Conservation (phyloP, 805 yeast genomes). For the Hemisphaericaspora nanyangensis region DNA sequence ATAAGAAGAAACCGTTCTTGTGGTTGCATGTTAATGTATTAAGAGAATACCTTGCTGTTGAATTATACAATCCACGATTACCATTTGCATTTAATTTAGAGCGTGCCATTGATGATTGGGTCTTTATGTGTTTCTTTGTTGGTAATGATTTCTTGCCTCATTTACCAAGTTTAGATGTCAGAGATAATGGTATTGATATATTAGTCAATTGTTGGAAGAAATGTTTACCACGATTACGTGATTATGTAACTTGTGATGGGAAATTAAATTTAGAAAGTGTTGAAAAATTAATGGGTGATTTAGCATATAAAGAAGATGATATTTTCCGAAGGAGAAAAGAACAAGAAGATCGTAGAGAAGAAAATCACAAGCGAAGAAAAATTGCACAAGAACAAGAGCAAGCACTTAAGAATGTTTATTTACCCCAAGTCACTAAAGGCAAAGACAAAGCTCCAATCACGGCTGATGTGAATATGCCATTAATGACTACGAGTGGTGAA, state of each 20-base stretch:
- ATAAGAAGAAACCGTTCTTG: slow-evolving; percentile 74
- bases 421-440: slow-evolving; percentile 61
- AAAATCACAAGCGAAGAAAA: slow-evolving; percentile 57
- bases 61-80: slow-evolving; percentile 64
- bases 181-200: slow-evolving; percentile 88
- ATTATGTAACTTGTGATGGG: slow-evolving; percentile 90
- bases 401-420: slow-evolving; percentile 39
- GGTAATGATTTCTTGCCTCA: slow-evolving; percentile 99
- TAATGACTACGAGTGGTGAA: slow-evolving; percentile 73
- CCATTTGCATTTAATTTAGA: slow-evolving; percentile 82
- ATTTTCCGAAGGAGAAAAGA: slow-evolving; percentile 70
- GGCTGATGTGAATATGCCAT: slow-evolving; percentile 69
- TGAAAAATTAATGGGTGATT: slow-evolving; percentile 58
- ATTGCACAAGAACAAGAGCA: slow-evolving; percentile 44
- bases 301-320: slow-evolving; percentile 72
- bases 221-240: slow-evolving; percentile 58
- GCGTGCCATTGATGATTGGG: slow-evolving; percentile 98
- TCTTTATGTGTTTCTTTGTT: slow-evolving; percentile 95
- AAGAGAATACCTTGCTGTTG: slow-evolving; percentile 84
- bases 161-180: slow-evolving; percentile 87
- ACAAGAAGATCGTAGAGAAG: slow-evolving; percentile 65
- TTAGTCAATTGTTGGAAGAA: slow-evolving; percentile 82
- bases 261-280: slow-evolving; percentile 70
- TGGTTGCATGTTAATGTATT: slow-evolving; percentile 90
- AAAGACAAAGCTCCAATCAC: slow-evolving; percentile 71